Evolutionary conservation across 805 yeast genomes (phyloP).

Genomic region (Pichia gijzeniarum): DNA sequence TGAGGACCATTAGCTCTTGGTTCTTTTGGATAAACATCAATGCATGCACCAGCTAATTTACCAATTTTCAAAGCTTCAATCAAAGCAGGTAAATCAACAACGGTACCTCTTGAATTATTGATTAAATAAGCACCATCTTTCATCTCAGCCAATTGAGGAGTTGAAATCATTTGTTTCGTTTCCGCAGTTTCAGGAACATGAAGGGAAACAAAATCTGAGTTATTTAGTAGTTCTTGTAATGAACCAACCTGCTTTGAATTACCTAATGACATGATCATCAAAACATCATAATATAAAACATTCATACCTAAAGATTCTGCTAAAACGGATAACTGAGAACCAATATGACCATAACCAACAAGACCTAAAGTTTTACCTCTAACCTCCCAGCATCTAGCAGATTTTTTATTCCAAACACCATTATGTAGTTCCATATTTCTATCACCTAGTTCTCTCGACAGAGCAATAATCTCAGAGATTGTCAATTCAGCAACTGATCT

Average conservation of each 20-base stretch:
- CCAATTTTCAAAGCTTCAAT: conserved; percentile 88
- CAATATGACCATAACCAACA: conserved; percentile 97
- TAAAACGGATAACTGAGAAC: conserved; percentile 90
- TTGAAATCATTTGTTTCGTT: conserved; percentile 82
- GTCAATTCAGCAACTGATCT: conserved; percentile 98
- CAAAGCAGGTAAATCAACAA: conserved; percentile 91
- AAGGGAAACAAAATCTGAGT: conserved; percentile 82
- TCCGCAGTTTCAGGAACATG: conserved; percentile 96
- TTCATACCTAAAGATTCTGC: conserved; percentile 98
- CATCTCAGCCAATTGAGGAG: conserved; percentile 93
- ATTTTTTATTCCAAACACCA: conserved; percentile 97
- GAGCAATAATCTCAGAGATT: conserved; percentile 86
- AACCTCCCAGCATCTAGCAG: conserved; percentile 95
- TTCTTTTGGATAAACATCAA: conserved; percentile 95
- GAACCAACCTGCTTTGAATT: conserved; percentile 89
- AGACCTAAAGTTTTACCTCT: conserved; percentile 98
- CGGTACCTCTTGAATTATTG: conserved; percentile 97
- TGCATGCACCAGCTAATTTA: conserved; percentile 93
- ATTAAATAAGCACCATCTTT: conserved; percentile 91
- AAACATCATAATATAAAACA: conserved; percentile 85
- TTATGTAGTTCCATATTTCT: conserved; percentile 93
- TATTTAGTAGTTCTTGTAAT: conserved; percentile 70
- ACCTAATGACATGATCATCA: conserved; percentile 94
- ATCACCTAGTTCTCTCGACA: conserved; percentile 96
- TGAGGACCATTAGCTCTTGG: conserved; percentile 94